phyloP scores from a whole-genome alignment of 1,284 basidiomycete species.

The Ganoderma meredithae region DNA sequence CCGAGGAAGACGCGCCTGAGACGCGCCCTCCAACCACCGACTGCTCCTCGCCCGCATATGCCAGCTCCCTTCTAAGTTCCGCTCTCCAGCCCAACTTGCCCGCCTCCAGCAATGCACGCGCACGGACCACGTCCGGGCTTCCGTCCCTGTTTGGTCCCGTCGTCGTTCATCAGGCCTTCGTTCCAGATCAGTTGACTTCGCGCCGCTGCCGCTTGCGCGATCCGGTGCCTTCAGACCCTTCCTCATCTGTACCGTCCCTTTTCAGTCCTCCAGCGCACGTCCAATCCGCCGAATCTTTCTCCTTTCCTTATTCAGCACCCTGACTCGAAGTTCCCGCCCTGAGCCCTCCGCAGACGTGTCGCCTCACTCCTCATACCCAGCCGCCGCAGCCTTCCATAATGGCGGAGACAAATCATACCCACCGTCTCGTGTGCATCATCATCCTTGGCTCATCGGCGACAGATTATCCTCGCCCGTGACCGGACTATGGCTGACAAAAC shows the following conservation, averaged over 20 bases:
- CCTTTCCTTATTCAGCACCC: constrained; percentile 7
- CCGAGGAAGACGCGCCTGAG: not conserved
- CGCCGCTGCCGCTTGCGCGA: constrained; percentile 28
- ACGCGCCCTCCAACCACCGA: not conserved
- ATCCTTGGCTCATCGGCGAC: not conserved
- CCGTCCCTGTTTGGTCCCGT: constrained; percentile 13
- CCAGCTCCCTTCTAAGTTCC: constrained; percentile 9
- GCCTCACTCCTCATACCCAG: not conserved
- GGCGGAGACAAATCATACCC: not conserved
- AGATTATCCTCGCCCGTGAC: not conserved
- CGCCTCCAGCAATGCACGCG: constrained; percentile 4
- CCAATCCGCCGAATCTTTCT: constrained; percentile 2
- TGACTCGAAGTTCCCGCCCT: not conserved
- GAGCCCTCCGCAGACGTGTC: not conserved
- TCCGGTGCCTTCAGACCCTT: constrained; percentile 27
- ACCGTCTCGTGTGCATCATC: constrained; percentile 5
- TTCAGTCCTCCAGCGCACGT: constrained; percentile 26
- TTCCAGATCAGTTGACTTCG: constrained; percentile 27
- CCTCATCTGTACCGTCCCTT: constrained; percentile 27
- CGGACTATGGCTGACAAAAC: not conserved
- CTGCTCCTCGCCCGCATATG: not conserved
- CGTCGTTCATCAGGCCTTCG: constrained; percentile 23
- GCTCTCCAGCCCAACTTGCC: constrained; percentile 10
- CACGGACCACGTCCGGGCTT: constrained; percentile 15
- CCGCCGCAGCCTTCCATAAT: not conserved